phyloP scores from a whole-genome alignment of 2,329 filamentous ascomycete genomes.

The Talaromyces sp. region DNA sequence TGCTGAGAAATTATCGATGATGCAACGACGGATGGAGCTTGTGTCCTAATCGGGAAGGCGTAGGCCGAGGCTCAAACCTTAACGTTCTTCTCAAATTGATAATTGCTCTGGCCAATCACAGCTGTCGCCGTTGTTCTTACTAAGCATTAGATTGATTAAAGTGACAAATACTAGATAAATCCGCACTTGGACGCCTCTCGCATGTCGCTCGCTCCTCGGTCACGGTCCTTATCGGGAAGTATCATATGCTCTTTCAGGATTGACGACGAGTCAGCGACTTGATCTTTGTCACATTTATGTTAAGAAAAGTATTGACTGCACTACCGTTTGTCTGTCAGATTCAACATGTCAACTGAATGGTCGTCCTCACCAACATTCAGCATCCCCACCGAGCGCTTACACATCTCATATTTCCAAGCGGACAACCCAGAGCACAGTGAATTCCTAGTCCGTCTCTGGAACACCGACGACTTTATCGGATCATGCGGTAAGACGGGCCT shows the following conservation, averaged over 20 bases:
- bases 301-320: no score
- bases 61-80: constrained; percentile 5
- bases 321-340: no score
- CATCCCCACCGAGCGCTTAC: constrained; percentile 10
- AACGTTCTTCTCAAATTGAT: neutral
- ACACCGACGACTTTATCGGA: constrained; percentile 10
- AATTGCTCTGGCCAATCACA: neutral
- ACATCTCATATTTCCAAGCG: constrained; percentile 12
- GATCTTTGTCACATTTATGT: no score
- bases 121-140: neutral
- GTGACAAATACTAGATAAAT: no score
- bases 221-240: neutral
- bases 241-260: neutral
- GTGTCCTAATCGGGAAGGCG: constrained; percentile 2
- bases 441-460: constrained; percentile 12
- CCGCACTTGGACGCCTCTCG: neutral
- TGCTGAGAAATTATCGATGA: constrained; percentile 1
- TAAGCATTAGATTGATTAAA: neutral
- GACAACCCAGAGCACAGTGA: constrained; percentile 6
- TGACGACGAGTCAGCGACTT: neutral
- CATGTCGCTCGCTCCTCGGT: neutral
- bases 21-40: constrained; percentile 8
- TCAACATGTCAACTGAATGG: neutral
- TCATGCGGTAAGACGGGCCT: constrained; percentile 6
- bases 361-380: constrained; percentile 6